Base-by-base conservation (phyloP, 225 moss, liverwort and hornwort species). In the Pseudoscleropodium purum region DNA sequence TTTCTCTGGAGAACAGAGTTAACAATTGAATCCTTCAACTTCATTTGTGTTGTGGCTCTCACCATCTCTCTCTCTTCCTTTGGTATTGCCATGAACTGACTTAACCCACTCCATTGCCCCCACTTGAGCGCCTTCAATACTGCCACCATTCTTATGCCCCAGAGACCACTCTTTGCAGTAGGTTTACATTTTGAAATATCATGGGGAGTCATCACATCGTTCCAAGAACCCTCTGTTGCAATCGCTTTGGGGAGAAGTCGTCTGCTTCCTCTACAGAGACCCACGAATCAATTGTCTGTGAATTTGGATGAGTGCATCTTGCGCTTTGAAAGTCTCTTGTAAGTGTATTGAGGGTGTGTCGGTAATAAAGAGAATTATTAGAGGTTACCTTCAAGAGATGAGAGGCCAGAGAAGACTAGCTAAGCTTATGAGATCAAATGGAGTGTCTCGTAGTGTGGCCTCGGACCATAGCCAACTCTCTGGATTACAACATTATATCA, bases 401-500 rank as follows among this genome's bases (percentile, higher is more conserved):
- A 19, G 49, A 49, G 7, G 43, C 29, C 16, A 16, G 27, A 16
- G 27, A 27, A 29, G 27, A 3, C 43, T 43, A 73, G 4, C 47
- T 30, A 54, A 54, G 54, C 17, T 16, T 9, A 0, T 7, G 49
- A 75, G 12, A 19, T 12, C 0, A 7, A 33, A 19, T 56, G 56
- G 33, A 49, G 49, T 11, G 31, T 75, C 49, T 5, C 20, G 33
- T 75, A 1, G 1, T 49, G 33, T 75, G 4, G 33, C 33, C 4
- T 49, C 1, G 51, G 20, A 0, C 33, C 47, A 7, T 11, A 52
- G 3, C 2, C 33, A 34, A 36, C 2, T 25, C 2, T 37, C 15
- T 6, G 6, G 1, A 6, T 24, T 37, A 2, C 6, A 1, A 37
- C 54, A 1, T 10, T 4, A 10, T 6, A 4, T 5, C 4, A 15